Conservation (phyloP, 257 asterid species). For the Nicotiana otophora region DNA sequence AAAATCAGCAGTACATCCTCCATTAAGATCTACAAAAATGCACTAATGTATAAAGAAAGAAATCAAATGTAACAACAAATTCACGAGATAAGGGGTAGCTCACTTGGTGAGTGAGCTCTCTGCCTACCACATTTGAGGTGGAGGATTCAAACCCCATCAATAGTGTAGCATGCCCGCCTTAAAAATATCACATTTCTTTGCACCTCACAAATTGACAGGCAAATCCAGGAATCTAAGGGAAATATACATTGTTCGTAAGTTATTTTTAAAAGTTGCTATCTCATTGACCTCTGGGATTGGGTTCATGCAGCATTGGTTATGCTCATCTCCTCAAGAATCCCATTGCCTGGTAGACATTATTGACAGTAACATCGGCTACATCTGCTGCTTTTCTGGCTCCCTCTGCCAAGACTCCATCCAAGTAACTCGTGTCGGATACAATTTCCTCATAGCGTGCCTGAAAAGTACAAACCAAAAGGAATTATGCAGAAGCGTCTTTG, state of each 20-base stretch:
- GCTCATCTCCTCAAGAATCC: constrained; percentile 64
- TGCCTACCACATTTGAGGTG: no score
- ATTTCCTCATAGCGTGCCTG: constrained; percentile 77
- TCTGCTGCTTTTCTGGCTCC: constrained; percentile 76
- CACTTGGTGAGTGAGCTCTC: no score
- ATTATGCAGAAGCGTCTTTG: neutral
- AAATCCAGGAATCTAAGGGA: neutral
- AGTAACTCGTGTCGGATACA: constrained; percentile 52
- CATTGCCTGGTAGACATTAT: constrained; percentile 80
- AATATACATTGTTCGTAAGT: neutral
- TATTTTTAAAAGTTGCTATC: no score
- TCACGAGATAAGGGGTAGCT: no score
- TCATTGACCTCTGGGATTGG: neutral
- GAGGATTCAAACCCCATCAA: no score
- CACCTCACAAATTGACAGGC: neutral
- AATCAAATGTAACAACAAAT: neutral
- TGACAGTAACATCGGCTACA: constrained; percentile 65
- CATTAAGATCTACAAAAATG: neutral
- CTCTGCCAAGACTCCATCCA: constrained; percentile 67
- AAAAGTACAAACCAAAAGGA: neutral
- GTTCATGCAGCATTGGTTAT: constrained; percentile 3
- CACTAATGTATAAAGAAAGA: neutral
- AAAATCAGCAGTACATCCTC: neutral
- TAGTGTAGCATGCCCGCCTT: neutral
- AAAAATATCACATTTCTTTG: neutral